These are phyloP conservation scores for Cardamine resedifolia DNA, from an alignment of 345 rosid genomes.

Conservation along the genomic window DNA sequence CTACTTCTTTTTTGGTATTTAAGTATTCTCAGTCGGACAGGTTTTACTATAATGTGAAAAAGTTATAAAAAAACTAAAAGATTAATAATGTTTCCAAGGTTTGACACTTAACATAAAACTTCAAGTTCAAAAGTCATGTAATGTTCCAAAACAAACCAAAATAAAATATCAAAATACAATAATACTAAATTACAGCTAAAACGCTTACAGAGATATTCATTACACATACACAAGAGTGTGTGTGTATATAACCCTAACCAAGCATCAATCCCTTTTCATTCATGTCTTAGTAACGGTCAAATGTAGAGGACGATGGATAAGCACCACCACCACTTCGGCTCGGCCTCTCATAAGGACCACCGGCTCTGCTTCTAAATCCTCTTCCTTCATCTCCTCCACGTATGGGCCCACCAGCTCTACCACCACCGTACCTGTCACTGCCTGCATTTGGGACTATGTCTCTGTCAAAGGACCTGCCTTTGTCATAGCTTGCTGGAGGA, in stretches of 20 bases:
- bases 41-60: not conserved
- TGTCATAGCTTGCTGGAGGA: constrained; percentile 65
- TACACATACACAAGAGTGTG: not conserved
- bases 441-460: constrained; percentile 65
- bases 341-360: constrained; percentile 84
- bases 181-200: constrained; percentile 10
- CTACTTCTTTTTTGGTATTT: not conserved
- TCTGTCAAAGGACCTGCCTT: constrained; percentile 70
- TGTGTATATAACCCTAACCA: constrained; percentile 20
- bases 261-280: constrained; percentile 15
- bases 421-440: constrained; percentile 59
- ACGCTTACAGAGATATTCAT: constrained; percentile 33
- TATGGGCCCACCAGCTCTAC: constrained; percentile 63
- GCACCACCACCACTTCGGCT: constrained; percentile 57
- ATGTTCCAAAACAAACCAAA: constrained; percentile 16
- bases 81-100: not conserved
- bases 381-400: constrained; percentile 62
- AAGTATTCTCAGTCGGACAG: not conserved
- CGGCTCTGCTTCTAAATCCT: constrained; percentile 66
- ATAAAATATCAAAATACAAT: not conserved
- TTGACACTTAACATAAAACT: not conserved
- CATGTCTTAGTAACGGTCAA: constrained; percentile 62
- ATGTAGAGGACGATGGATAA: constrained; percentile 48
- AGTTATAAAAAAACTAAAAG: not conserved
- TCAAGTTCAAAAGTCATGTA: constrained; percentile 8